phyloP scores from a whole-genome alignment of 2,329 filamentous ascomycete species.

The Lanzia echinophila region DNA sequence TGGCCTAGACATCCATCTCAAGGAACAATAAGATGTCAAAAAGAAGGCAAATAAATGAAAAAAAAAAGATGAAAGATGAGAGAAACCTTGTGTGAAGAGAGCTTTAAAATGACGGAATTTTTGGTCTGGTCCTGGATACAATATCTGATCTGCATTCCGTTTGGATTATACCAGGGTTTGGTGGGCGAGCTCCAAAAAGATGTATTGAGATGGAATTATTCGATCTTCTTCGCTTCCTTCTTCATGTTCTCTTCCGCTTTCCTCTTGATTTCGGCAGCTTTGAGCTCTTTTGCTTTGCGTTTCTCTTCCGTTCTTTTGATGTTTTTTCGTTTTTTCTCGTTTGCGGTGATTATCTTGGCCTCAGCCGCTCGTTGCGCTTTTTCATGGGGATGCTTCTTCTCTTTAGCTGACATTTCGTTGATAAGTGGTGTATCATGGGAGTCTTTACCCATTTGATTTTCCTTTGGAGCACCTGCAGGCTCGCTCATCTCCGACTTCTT shows the following conservation, averaged over 20 bases:
- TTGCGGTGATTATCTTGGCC: slow-evolving; percentile 3
- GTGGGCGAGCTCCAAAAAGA: background rate
- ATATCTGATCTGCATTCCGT: background rate
- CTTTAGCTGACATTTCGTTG: slow-evolving; percentile 6
- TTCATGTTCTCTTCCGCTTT: slow-evolving; percentile 5
- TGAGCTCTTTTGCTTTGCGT: slow-evolving; percentile 7
- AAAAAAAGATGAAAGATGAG: background rate
- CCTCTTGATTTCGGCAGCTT: slow-evolving; percentile 5
- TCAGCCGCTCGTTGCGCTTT: slow-evolving; percentile 4
- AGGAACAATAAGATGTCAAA: too few species aligned
- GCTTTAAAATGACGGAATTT: background rate
- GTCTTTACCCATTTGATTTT: background rate
- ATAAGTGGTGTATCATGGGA: background rate
- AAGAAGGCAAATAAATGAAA: background rate
- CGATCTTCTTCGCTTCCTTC: background rate
- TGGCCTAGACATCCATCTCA: background rate
- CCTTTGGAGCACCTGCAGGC: slow-evolving; percentile 13
- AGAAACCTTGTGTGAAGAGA: background rate
- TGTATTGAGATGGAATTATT: background rate
- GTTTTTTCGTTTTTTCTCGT: slow-evolving; percentile 9
- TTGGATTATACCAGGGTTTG: background rate
- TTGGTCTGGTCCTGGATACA: background rate
- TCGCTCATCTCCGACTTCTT: slow-evolving; percentile 30
- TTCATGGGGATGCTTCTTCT: background rate
- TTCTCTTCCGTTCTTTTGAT: slow-evolving; percentile 9